Evolutionary conservation across 2,329 filamentous ascomycete species (phyloP), one percentile per base, ranked within the genome.

Genomic region (Bipolaris oryzae): DNA sequence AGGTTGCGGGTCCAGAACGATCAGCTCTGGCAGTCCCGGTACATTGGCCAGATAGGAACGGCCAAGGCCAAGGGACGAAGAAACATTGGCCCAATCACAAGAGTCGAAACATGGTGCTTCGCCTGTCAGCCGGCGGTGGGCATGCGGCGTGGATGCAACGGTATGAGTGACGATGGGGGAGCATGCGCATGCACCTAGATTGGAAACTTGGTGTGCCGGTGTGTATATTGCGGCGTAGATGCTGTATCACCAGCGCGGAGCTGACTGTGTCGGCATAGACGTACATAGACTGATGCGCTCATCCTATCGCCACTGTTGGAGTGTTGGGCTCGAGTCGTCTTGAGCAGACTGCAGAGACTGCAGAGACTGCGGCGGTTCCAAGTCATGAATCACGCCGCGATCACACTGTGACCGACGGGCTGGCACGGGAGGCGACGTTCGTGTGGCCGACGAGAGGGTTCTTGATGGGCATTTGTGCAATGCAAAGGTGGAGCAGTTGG

Each of bases 391-490:
- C 69, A 72, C 67, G 65, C 56, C 49, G 38, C 25, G 39, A 54
- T 71, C 69, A 71, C 70, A 70, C 68, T 68, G 67, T 64, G 60
- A 63, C 63, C 34, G 58, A 39, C 57, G 51, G 57, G 62, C 48
- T 63, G 51, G 65, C 61, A 58, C 59, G 62, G 55, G 54, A 53
- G 57, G 55, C 39, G 10, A 31, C 16, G 37, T 11, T 18, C 25
- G 25, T 45, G 31, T 47, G n/a, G 20, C 21, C 42, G 33, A 45
- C 20, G 56, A 42, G 44, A 44, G 23, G 45, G 20, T 34, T 52
- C 35, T 25, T 45, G 21, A 50, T 37, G 15, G 34, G 18, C 38
- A 16, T 21, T 34, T 33, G 50, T 35, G 48, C 47, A 54, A 46
- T 58, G 61, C 48, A 35, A 10, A 41, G 50, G 61, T 60, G 62